These are phyloP conservation scores for Blastobotrys illinoisensis DNA, from an alignment of 1,139 yeast genomes.

Conservation along the genomic window DNA sequence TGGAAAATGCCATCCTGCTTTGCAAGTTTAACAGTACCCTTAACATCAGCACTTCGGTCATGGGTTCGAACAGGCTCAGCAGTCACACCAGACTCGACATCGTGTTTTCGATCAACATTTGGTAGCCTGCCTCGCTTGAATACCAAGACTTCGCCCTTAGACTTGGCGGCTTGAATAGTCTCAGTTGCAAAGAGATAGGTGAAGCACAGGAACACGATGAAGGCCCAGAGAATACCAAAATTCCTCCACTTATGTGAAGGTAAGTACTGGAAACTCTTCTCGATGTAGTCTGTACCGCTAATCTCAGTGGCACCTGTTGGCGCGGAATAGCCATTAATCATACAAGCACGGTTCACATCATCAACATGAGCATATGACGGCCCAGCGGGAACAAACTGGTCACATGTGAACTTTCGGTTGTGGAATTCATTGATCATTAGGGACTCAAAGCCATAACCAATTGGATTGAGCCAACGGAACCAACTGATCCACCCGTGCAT, in stretches of 20 bases:
- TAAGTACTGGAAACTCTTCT: slow-evolving; percentile 42
- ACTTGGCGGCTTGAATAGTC: slow-evolving; percentile 65
- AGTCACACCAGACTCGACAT: slow-evolving; percentile 20
- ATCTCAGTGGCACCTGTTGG: slow-evolving; percentile 46
- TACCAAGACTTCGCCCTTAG: slow-evolving; percentile 76
- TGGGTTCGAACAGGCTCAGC: slow-evolving; percentile 16
- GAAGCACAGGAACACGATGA: slow-evolving; percentile 47
- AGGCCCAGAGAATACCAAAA: slow-evolving; percentile 63
- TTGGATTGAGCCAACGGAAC: slow-evolving; percentile 70
- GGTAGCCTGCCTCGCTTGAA: slow-evolving; percentile 48
- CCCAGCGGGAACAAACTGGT: slow-evolving; percentile 48
- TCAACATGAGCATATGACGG: slow-evolving; percentile 40
- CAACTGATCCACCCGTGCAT: slow-evolving; percentile 79
- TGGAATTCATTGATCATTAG: slow-evolving; percentile 60
- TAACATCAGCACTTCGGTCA: slow-evolving; percentile 16
- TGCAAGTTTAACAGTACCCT: slow-evolving; percentile 24
- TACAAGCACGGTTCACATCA: slow-evolving; percentile 47
- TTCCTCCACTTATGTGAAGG: slow-evolving; percentile 76
- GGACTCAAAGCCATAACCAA: slow-evolving; percentile 64
- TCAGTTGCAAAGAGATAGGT: slow-evolving; percentile 58
- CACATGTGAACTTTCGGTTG: slow-evolving; percentile 41
- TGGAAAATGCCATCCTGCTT: slow-evolving; percentile 50
- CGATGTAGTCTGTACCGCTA: slow-evolving; percentile 53
- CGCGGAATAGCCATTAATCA: slow-evolving; percentile 45
- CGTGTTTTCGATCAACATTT: slow-evolving; percentile 24